Evolutionary conservation across 495 filamentous ascomycete genomes (phyloP).

Genomic region (Astrothelium macrocarpum): DNA sequence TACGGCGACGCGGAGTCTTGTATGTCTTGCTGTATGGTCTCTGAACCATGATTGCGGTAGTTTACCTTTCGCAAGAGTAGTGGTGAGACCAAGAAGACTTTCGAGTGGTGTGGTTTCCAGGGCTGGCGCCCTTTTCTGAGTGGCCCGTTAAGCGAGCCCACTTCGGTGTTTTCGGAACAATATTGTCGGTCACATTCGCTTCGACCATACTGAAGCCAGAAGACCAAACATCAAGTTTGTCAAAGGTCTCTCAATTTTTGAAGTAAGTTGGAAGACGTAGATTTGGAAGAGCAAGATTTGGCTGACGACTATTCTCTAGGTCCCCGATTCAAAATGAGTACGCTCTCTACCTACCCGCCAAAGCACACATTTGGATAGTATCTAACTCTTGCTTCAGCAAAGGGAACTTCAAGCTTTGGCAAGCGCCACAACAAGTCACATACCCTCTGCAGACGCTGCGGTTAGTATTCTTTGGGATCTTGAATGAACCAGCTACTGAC

Average conservation of each 20-base stretch:
- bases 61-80: conserved; percentile 1
- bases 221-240: neutral
- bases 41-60: conserved; percentile 32
- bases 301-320: neutral
- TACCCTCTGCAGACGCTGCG: conserved; percentile 98
- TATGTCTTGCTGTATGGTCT: conserved; percentile 95
- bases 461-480: conserved; percentile 41
- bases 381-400: conserved; percentile 41
- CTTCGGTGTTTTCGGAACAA: neutral
- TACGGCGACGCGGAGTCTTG: conserved; percentile 69
- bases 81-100: conserved; percentile 8
- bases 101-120: conserved; percentile 11
- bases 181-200: neutral
- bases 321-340: conserved; percentile 21
- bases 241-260: neutral
- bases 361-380: neutral
- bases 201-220: neutral
- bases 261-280: neutral
- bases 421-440: conserved; percentile 99
- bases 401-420: conserved; percentile 95
- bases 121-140: neutral
- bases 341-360: neutral
- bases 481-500: conserved; percentile 27
- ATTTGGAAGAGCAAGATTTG: neutral
- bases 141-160: conserved; percentile 5